Evolutionary conservation across 306 rosid species (phyloP).

Genomic region (Cucumis sativus): DNA sequence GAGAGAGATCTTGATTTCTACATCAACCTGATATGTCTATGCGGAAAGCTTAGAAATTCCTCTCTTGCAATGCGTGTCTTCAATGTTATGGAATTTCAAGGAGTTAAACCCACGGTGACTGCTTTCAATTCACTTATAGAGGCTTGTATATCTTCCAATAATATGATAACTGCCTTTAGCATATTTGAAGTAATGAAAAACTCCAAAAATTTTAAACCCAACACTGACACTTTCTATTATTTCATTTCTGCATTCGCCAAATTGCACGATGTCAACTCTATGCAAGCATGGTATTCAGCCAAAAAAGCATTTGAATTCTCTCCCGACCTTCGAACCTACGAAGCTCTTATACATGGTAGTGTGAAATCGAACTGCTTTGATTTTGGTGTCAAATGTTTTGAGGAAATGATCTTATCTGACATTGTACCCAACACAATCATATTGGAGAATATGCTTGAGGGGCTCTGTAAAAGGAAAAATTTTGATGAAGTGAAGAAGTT

Average conservation of each 20-base stretch:
- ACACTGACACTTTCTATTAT: slow-evolving; percentile 29
- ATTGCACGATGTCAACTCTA: slow-evolving; percentile 28
- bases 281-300: slow-evolving; percentile 54
- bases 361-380: slow-evolving; percentile 31
- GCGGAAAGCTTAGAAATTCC: slow-evolving; percentile 33
- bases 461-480: slow-evolving; percentile 34
- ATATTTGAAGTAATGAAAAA: slow-evolving; percentile 55
- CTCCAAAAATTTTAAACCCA: slow-evolving; percentile 40
- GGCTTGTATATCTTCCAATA: slow-evolving; percentile 42
- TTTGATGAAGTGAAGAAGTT: slow-evolving; percentile 25
- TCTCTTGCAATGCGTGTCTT: slow-evolving; percentile 43
- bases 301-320: slow-evolving; percentile 33
- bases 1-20: slow-evolving; percentile 26
- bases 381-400: slow-evolving; percentile 24
- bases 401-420: slow-evolving; percentile 32
- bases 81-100: slow-evolving; percentile 46
- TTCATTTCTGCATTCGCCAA: slow-evolving; percentile 38
- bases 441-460: slow-evolving; percentile 38
- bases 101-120: slow-evolving; percentile 35
- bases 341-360: slow-evolving; percentile 35
- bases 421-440: slow-evolving; percentile 32
- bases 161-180: slow-evolving; percentile 36
- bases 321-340: slow-evolving; percentile 33
- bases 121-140: slow-evolving; percentile 52
- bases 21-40: slow-evolving; percentile 38